phyloP scores from a whole-genome alignment of 305 asterid species.

The Fraxinus floribunda region DNA sequence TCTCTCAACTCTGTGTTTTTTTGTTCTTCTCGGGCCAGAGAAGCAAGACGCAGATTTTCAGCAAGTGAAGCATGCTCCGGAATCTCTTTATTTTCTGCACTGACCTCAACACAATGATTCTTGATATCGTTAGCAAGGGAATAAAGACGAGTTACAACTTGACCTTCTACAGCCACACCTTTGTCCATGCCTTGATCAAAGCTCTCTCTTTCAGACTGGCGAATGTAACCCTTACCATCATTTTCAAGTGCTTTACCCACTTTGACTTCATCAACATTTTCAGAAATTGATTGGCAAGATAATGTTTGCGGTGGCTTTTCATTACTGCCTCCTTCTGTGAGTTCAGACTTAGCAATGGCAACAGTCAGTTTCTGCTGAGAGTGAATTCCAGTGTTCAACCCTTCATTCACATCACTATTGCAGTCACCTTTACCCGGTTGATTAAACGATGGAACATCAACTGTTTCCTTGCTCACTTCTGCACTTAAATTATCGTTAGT shows the following conservation, averaged over 20 bases:
- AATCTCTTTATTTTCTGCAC: conserved; percentile 25
- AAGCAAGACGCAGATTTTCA: conserved; percentile 17
- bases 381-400: conserved; percentile 18
- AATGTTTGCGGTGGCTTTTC: conserved; percentile 27
- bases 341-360: conserved; percentile 33
- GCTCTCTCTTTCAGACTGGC: conserved; percentile 31
- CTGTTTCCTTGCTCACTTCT: conserved; percentile 26
- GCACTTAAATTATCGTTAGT: conserved; percentile 13
- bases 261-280: conserved; percentile 26
- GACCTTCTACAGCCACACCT: conserved; percentile 22
- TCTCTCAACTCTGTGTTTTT: conserved; percentile 30
- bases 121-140: conserved; percentile 25
- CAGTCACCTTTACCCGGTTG: conserved; percentile 22
- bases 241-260: conserved; percentile 30
- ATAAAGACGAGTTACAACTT: conserved; percentile 21
- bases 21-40: conserved; percentile 31
- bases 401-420: conserved; percentile 30
- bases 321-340: conserved; percentile 25
- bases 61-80: conserved; percentile 13
- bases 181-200: conserved; percentile 22
- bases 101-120: conserved; percentile 19
- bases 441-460: conserved; percentile 27
- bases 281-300: conserved; percentile 22
- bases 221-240: conserved; percentile 13
- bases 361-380: conserved; percentile 26